Evolutionary conservation across 179 eudicot genomes (phyloP), one percentile per base, ranked within the genome.

Genomic region (Silene coronaria): DNA sequence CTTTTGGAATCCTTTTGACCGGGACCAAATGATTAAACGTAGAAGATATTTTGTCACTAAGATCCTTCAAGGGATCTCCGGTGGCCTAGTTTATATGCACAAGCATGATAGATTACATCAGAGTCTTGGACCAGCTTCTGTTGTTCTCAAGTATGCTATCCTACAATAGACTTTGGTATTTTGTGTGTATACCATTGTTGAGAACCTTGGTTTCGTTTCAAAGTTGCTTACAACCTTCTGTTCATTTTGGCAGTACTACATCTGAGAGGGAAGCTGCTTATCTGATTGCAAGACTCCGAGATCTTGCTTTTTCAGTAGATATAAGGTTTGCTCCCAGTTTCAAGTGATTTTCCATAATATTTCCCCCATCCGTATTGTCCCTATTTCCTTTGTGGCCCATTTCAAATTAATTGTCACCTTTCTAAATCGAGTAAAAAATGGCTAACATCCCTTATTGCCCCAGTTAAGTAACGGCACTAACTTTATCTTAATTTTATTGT

Each of bases 81-180:
- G 80, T 55, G 99, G 96, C 67, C 87, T 95, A 27, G 93, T 85
- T 19, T 95, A 85, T 88, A 95, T 95, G 99, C 97, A 95, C 84
- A 92, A 85, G 77, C 86, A 73, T 81, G 95, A 95, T 28, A 85
- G 92, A 80, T 83, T 95, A 81, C 99, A 95, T 81, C 99, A 95
- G 81, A 95, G 99, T 85, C 93, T 95, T 74, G 99, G 99, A 78
- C 99, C 99, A 77, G 86, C 97, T 77, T 95, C 99, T 74, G 93
- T 95, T 77, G 91, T 88, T 86, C 94, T 95, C 83, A 95, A 95
- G 99, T 95, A 88, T 72, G 90, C 36, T 66, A 23, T 59, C 73
- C 67, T 24, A 63, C 68, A 78, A 45, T 28, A 42, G 1, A 36
- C 67, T 53, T 34, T 42, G 21, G 79, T 16, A 32, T 42, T 67